A percentile compares a stretch with the other conserved stretches of the same genome.
These are phyloP conservation scores for Lichtheimia corymbifera DNA, from an alignment of 371 early-diverging fungal genomes.

Conservation along the genomic window DNA sequence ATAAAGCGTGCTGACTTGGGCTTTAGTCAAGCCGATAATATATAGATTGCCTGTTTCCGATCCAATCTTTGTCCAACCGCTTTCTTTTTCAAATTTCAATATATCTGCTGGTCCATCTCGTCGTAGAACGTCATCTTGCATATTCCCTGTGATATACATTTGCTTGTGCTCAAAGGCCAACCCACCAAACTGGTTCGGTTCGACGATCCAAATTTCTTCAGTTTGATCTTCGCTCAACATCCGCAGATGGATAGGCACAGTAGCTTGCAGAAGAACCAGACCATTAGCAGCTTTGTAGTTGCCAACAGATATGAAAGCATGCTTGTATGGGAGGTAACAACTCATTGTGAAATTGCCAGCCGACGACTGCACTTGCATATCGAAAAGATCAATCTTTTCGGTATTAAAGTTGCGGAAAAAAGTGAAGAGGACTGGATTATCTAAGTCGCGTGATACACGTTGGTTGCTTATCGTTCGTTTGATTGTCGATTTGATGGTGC, in stretches of 20 bases:
- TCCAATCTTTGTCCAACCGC: constrained; percentile 54
- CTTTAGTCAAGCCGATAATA: constrained; percentile 42
- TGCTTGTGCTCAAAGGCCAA: constrained; percentile 63
- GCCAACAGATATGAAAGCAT: constrained; percentile 68
- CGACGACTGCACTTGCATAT: constrained; percentile 33
- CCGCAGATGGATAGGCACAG: constrained; percentile 67
- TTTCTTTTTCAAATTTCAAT: constrained; percentile 45
- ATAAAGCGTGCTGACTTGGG: constrained; percentile 54
- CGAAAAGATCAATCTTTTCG: constrained; percentile 44
- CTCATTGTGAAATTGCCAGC: constrained; percentile 38
- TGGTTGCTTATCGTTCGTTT: constrained; percentile 55
- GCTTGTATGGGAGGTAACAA: constrained; percentile 62
- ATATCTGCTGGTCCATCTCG: constrained; percentile 39
- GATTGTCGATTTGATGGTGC: constrained; percentile 41
- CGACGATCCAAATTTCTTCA: constrained; percentile 73
- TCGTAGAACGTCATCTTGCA: constrained; percentile 38
- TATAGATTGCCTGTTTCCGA: constrained; percentile 39
- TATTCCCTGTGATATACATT: constrained; percentile 39
- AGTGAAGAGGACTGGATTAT: constrained; percentile 54
- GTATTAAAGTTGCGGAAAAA: constrained; percentile 75
- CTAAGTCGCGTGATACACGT: constrained; percentile 34
- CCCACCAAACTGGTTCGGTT: constrained; percentile 54
- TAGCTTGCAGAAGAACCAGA: constrained; percentile 58
- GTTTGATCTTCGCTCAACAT: constrained; percentile 22
- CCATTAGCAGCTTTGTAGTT: constrained; percentile 61